phyloP scores from a whole-genome alignment of 140 eudicot species.

The Ambrosia hybrid region DNA sequence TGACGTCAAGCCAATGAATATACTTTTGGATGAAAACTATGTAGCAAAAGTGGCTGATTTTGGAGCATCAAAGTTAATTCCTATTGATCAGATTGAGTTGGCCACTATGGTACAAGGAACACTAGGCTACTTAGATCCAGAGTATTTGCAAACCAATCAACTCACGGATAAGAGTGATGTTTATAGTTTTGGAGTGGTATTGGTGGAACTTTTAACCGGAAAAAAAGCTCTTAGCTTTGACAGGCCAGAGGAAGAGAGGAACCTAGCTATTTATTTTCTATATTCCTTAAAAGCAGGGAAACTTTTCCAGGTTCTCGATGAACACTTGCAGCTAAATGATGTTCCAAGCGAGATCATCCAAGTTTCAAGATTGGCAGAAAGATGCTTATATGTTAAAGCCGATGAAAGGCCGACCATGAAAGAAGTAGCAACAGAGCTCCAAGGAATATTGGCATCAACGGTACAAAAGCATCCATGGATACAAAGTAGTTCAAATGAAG shows the following conservation, averaged over 20 bases:
- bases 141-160: too few relatives aligned
- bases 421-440: slow-evolving; percentile 35
- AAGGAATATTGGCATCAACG: too few relatives aligned
- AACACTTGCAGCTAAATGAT: slow-evolving; percentile 18
- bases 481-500: too few relatives aligned
- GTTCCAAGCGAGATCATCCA: slow-evolving; percentile 25
- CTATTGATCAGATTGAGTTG: slow-evolving; percentile 37
- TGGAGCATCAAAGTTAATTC: slow-evolving; percentile 41
- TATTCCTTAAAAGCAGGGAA: slow-evolving; percentile 11
- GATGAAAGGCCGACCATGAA: slow-evolving; percentile 39
- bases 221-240: too few relatives aligned
- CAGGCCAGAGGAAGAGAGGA: too few relatives aligned
- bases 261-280: neutral
- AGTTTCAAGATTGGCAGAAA: slow-evolving; percentile 20
- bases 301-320: slow-evolving; percentile 26
- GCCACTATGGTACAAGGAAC: neutral
- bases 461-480: too few relatives aligned
- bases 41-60: slow-evolving; percentile 43
- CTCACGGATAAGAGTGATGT: too few relatives aligned
- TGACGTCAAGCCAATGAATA: too few relatives aligned
- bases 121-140: too few relatives aligned
- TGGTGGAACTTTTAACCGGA: too few relatives aligned
- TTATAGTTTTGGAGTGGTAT: too few relatives aligned
- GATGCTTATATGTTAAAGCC: slow-evolving; percentile 6
- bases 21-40: too few relatives aligned